A percentile compares a stretch with the other conserved stretches of the same genome.
These are phyloP conservation scores for Hymenoscyphus occultus DNA, from an alignment of 2,329 filamentous ascomycete genomes.

Conservation along the genomic window DNA sequence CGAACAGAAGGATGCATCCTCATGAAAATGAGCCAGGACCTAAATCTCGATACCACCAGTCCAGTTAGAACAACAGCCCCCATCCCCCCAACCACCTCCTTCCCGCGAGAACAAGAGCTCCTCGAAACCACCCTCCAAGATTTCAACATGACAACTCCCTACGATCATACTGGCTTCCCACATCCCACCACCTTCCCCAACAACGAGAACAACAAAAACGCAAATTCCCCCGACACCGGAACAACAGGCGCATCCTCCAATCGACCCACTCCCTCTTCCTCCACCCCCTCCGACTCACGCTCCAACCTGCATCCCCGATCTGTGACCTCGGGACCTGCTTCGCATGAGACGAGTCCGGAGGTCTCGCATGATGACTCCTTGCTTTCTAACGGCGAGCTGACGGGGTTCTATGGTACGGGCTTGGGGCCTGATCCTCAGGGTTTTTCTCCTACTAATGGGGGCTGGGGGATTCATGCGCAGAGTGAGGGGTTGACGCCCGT, in stretches of 20 bases:
- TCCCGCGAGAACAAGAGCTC: conserved; percentile 9
- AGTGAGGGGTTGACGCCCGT: conserved; percentile 51
- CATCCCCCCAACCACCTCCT: neutral
- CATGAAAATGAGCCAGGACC: neutral
- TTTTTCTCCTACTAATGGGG: conserved; percentile 44
- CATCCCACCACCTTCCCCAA: conserved; percentile 40
- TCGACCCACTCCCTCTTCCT: conserved; percentile 59
- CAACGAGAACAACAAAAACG: conserved; percentile 41
- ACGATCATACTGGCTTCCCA: conserved; percentile 24
- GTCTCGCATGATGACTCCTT: conserved; percentile 34
- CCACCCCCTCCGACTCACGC: conserved; percentile 44
- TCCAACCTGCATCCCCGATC: conserved; percentile 23
- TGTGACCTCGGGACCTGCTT: conserved; percentile 42
- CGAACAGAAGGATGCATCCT: conserved; percentile 1
- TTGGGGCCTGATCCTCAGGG: conserved; percentile 39
- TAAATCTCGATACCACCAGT: neutral
- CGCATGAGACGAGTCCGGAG: conserved; percentile 53
- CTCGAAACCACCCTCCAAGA: conserved; percentile 26
- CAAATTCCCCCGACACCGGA: conserved; percentile 18
- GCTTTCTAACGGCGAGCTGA: conserved; percentile 26
- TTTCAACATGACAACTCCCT: conserved; percentile 24
- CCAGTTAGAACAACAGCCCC: neutral
- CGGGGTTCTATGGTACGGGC: conserved; percentile 38
- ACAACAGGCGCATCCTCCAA: conserved; percentile 40
- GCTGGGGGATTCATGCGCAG: conserved; percentile 42